Evolutionary conservation across 108 stramenopile genomes (phyloP), one percentile per base, ranked within the genome.

Genomic region (Cyclostephanos invisitatus): DNA sequence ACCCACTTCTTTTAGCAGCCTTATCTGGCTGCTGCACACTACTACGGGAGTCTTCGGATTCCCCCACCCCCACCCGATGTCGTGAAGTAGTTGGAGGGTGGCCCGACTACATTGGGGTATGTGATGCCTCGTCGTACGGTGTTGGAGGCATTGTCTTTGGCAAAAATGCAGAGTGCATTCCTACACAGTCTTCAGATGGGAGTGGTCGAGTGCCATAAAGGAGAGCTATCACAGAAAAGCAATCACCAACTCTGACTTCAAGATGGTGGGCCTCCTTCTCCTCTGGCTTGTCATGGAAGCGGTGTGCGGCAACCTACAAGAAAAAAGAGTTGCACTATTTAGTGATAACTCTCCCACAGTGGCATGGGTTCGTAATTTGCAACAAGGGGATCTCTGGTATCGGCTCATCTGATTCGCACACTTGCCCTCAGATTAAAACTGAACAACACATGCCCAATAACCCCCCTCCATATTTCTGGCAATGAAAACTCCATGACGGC

Each of bases 161-260:
- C 2, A 7, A 67, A 24, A 46, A 28, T 5, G 22, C 28, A 5
- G 58, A 5, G 0, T 42, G 32, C 27, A 10, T 27, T 7, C 70
- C 70, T n/a, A n/a, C 0, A 78, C 77, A 2, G 71, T 73, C 0
- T 79, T 79, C 47, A 46, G 71, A 3, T 3, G 64, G n/a, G 59
- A 65, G 9, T 71, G 78, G 78, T 75, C 86, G 2, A 2, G 59
- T 11, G 40, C 58, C 5, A 72, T 89, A 9, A 47, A 42, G 3
- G 17, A 18, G 0, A 71, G 14, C 62, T 15, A 6, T 5, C 67
- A 25, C 81, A 73, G 29, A 66, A 65, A 44, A 0, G 15, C 55
- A 0, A 74, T 83, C 54, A 75, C 69, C 60, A 80, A 83, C 63
- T 73, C 74, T 2, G 78, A 85, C 20, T 36, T 80, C 15, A 77